Conservation (phyloP, 192 early-diverging fungal genomes). For the Jimgerdemannia lactiflua region DNA sequence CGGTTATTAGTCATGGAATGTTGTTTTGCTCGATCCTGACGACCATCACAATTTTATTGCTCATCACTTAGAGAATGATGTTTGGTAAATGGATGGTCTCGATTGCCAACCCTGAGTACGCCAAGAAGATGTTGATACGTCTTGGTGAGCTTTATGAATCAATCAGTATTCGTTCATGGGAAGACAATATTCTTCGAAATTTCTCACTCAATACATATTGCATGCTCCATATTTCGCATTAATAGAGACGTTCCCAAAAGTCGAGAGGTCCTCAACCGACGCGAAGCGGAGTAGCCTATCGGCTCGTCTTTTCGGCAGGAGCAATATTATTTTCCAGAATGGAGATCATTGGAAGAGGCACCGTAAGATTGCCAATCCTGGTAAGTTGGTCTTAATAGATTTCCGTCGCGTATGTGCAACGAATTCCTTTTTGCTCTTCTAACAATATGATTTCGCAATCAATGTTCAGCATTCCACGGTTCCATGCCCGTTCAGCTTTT, state of each 20-base stretch:
- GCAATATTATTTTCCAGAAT: constrained; percentile 18
- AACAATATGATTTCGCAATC: background rate
- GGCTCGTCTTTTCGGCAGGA: constrained; percentile 6
- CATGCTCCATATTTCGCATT: too few species aligned
- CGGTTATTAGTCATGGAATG: background rate
- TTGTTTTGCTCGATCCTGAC: background rate
- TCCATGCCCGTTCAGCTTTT: constrained; percentile 25
- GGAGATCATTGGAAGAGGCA: constrained; percentile 24
- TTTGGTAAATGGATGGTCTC: background rate
- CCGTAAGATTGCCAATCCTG: constrained; percentile 11
- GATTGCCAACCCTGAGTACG: constrained; percentile 8
- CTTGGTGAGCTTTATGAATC: background rate
- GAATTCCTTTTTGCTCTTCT: background rate
- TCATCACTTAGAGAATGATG: background rate
- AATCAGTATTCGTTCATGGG: background rate
- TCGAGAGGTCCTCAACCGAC: background rate
- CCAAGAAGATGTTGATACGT: constrained; percentile 9
- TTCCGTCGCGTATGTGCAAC: background rate
- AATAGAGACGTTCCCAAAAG: background rate
- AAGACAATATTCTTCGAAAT: background rate
- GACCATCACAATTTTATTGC: background rate
- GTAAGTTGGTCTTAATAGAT: constrained; percentile 7
- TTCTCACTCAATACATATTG: too few species aligned
- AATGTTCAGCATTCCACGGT: constrained; percentile 25
- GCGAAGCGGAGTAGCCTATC: background rate